A percentile compares a stretch with the other conserved stretches of the same genome.
These are phyloP conservation scores for Aspergillus uvarum DNA, from an alignment of 2,329 filamentous ascomycete genomes.

Conservation along the genomic window DNA sequence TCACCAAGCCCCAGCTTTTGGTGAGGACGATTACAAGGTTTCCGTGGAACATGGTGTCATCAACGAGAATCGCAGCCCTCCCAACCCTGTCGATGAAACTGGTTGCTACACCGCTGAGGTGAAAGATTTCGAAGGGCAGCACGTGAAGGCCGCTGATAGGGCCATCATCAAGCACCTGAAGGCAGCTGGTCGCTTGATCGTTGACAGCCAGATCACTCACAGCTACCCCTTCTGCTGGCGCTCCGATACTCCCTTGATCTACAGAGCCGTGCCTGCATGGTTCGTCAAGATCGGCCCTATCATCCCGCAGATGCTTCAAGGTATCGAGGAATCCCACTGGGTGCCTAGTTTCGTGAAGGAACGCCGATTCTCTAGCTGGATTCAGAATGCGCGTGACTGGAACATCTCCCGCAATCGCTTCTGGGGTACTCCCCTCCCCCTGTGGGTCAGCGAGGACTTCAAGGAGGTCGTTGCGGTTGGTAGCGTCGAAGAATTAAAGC, in stretches of 20 bases:
- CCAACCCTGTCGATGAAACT: slow-evolving; percentile 83
- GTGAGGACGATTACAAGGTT: slow-evolving; percentile 92
- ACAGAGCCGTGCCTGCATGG: slow-evolving; percentile 89
- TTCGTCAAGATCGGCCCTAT: slow-evolving; percentile 85
- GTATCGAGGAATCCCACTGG: slow-evolving; percentile 88
- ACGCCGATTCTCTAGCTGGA: slow-evolving; percentile 87
- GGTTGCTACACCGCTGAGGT: slow-evolving; percentile 78
- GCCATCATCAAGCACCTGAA: slow-evolving; percentile 89
- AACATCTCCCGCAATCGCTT: slow-evolving; percentile 92
- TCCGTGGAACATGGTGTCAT: slow-evolving; percentile 75
- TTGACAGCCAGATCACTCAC: slow-evolving; percentile 84
- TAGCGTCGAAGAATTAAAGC: slow-evolving; percentile 77
- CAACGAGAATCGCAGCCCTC: slow-evolving; percentile 72
- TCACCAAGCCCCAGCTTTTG: slow-evolving; percentile 88
- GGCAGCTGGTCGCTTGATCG: slow-evolving; percentile 70
- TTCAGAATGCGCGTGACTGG: slow-evolving; percentile 88
- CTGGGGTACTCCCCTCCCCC: slow-evolving; percentile 89
- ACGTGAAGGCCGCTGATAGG: slow-evolving; percentile 92
- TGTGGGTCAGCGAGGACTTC: slow-evolving; percentile 88
- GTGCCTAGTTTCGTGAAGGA: slow-evolving; percentile 89
- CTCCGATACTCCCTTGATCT: slow-evolving; percentile 93
- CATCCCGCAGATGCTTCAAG: slow-evolving; percentile 84
- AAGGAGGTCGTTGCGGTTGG: slow-evolving; percentile 85
- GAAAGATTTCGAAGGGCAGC: slow-evolving; percentile 76
- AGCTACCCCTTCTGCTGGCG: slow-evolving; percentile 92